These are phyloP conservation scores for Boletus mariae DNA, from an alignment of 1,284 basidiomycete genomes.

Conservation along the genomic window DNA sequence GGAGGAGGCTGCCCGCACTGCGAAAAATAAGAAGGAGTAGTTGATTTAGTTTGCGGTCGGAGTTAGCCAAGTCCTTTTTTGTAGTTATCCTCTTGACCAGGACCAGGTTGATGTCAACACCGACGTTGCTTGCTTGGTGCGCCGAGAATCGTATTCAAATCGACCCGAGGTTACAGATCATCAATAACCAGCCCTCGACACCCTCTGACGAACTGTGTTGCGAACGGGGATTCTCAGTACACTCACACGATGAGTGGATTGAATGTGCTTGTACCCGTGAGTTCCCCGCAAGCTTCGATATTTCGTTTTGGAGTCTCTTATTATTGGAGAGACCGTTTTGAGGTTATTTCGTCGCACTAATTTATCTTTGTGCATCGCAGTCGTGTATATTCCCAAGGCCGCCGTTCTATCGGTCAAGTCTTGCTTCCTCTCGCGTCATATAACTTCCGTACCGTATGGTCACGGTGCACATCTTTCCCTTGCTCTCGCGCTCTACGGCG, in stretches of 20 bases:
- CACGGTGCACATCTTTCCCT: constrained; percentile 57
- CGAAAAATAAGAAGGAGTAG: constrained; percentile 41
- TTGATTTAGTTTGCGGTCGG: background rate
- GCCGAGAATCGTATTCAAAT: constrained; percentile 41
- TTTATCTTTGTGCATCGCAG: constrained; percentile 34
- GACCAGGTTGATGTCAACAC: constrained; percentile 16
- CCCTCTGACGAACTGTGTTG: constrained; percentile 8
- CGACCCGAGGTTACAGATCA: constrained; percentile 43
- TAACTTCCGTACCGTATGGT: constrained; percentile 48
- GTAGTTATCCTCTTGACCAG: constrained; percentile 14
- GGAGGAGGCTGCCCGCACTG: constrained; percentile 28
- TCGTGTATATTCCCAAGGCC: constrained; percentile 62
- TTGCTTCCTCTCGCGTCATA: constrained; percentile 43
- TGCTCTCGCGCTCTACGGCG: constrained; percentile 57
- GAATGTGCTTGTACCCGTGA: constrained; percentile 39
- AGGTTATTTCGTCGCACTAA: background rate
- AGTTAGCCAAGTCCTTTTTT: constrained; percentile 24
- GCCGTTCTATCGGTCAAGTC: constrained; percentile 61
- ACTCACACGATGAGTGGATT: constrained; percentile 37
- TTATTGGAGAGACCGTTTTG: no score
- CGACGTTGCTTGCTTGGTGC: constrained; percentile 45
- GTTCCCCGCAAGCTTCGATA: background rate
- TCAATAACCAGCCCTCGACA: constrained; percentile 8
- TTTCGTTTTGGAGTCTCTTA: no score
- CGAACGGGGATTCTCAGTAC: constrained; percentile 37